These are phyloP conservation scores for Penicillium pancosmium DNA, from an alignment of 495 filamentous ascomycete species.

Conservation along the genomic window DNA sequence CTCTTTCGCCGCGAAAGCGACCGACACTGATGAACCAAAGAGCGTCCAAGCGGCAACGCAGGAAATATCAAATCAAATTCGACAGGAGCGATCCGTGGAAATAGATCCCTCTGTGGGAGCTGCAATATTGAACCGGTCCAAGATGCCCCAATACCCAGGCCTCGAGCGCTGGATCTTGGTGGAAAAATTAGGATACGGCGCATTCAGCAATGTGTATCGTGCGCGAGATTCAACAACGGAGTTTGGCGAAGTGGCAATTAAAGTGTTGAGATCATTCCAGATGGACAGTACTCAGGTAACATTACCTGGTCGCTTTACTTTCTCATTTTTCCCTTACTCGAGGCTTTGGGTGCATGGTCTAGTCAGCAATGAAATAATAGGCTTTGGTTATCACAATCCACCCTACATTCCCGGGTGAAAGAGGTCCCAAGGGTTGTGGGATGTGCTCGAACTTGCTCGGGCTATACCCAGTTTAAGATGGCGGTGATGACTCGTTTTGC, in stretches of 20 bases:
- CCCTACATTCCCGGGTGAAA: background rate
- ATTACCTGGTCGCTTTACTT: constrained; percentile 19
- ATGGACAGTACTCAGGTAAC: constrained; percentile 92
- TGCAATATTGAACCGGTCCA: constrained; percentile 77
- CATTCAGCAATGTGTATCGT: constrained; percentile 96
- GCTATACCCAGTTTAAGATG: background rate
- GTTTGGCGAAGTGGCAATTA: constrained; percentile 86
- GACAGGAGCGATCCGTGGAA: constrained; percentile 44
- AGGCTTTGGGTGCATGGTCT: constrained; percentile 1
- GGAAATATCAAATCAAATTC: constrained; percentile 54
- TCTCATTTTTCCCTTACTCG: constrained; percentile 15
- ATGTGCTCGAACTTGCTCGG: background rate
- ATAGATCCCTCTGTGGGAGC: constrained; percentile 82
- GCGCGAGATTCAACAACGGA: constrained; percentile 69
- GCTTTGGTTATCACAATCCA: background rate
- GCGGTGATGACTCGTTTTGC: background rate
- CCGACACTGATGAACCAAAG: background rate
- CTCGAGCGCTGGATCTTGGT: constrained; percentile 86
- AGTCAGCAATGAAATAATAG: constrained; percentile 3
- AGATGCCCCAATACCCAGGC: constrained; percentile 87
- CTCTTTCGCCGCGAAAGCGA: background rate
- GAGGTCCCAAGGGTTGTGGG: background rate
- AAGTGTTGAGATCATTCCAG: constrained; percentile 93
- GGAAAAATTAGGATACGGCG: constrained; percentile 99
- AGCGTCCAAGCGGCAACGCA: constrained; percentile 58